Percentiles rank a stretch among this genome's conserved stretches.
phyloP scores from a whole-genome alignment of 257 asterid genomes.

The Scutellaria barbata region DNA sequence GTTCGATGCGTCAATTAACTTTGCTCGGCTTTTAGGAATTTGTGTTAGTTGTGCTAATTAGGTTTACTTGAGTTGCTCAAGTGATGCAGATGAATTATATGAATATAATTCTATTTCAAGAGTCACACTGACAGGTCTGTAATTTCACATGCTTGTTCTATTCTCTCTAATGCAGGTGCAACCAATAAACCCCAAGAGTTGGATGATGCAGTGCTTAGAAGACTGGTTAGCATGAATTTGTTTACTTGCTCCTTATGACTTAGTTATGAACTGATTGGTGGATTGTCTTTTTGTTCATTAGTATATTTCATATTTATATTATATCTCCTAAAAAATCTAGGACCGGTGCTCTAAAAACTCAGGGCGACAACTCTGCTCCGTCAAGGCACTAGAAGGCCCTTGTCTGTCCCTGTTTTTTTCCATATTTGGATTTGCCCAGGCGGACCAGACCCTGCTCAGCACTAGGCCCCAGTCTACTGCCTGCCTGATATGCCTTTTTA shows the following conservation, averaged over 20 bases:
- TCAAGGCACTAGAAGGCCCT: background rate
- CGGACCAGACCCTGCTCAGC: no score
- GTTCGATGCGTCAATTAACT: constrained; percentile 7
- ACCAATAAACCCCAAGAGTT: constrained; percentile 98
- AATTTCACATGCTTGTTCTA: constrained; percentile 14
- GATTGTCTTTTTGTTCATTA: background rate
- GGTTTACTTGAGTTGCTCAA: background rate
- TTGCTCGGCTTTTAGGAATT: constrained; percentile 4
- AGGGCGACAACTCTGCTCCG: background rate
- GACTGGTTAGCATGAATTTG: constrained; percentile 76
- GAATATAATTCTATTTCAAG: background rate
- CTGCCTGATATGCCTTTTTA: background rate
- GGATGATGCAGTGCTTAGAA: constrained; percentile 99
- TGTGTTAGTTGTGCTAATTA: constrained; percentile 13
- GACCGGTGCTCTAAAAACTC: background rate
- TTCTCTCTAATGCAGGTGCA: constrained; percentile 74
- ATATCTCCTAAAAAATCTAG: constrained; percentile 1
- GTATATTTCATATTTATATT: background rate
- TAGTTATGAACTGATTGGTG: constrained; percentile 31
- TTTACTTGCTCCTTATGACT: constrained; percentile 24
- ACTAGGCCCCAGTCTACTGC: no score
- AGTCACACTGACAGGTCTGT: constrained; percentile 2
- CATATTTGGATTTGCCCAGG: no score
- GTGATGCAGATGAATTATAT: background rate
- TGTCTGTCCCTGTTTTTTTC: background rate